phyloP scores from a whole-genome alignment of 2,329 filamentous ascomycete species.

The Gnomoniopsis sp. region DNA sequence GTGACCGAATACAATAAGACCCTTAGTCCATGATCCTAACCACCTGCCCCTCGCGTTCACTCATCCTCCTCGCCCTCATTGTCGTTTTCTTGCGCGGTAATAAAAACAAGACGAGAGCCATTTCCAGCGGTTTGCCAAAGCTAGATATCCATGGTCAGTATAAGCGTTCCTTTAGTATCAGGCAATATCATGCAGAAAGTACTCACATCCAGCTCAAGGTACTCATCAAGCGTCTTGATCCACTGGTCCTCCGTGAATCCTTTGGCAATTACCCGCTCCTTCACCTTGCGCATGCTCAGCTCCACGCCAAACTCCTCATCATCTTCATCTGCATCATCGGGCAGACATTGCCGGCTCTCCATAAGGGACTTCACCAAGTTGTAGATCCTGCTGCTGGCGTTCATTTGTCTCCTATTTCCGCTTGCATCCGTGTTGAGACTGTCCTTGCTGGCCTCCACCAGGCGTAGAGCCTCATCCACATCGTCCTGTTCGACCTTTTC shows the following conservation, averaged over 20 bases:
- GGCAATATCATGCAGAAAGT: conserved; percentile 13
- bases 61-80: conserved; percentile 46
- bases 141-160: conserved; percentile 45
- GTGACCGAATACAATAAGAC: conserved; percentile 13
- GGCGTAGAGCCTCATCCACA: conserved; percentile 88
- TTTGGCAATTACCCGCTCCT: conserved; percentile 90
- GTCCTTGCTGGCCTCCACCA: conserved; percentile 92
- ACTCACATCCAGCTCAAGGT: conserved; percentile 85
- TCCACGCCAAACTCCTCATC: conserved; percentile 57
- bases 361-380: conserved; percentile 87
- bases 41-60: neutral
- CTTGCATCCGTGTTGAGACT: conserved; percentile 71
- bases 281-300: conserved; percentile 81
- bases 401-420: conserved; percentile 64
- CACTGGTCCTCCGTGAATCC: conserved; percentile 96
- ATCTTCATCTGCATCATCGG: conserved; percentile 60
- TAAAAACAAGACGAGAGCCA: conserved; percentile 68
- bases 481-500: conserved; percentile 84
- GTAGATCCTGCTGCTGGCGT: conserved; percentile 86
- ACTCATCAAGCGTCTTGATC: conserved; percentile 81
- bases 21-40: neutral
- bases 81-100: conserved; percentile 54
- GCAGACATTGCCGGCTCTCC: conserved; percentile 79
- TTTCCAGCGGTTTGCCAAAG: conserved; percentile 76
- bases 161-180: neutral